phyloP scores from a whole-genome alignment of 768 basidiomycete genomes.

The Boletus sp. region DNA sequence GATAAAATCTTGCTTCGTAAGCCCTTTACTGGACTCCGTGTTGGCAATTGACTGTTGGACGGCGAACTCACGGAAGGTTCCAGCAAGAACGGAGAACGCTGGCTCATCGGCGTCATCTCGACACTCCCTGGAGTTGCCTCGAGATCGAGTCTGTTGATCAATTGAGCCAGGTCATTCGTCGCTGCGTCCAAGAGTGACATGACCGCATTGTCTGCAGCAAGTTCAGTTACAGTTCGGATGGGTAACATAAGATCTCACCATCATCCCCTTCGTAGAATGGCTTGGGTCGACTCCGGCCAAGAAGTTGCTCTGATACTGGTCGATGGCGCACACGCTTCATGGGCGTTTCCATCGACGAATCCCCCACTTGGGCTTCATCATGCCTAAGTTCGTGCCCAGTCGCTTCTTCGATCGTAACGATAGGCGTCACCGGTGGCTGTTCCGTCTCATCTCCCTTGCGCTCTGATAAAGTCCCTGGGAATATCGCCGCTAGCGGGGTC shows the following conservation, averaged over 20 bases:
- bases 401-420: conserved; percentile 50
- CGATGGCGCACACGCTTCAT: conserved; percentile 45
- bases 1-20: conserved; percentile 41
- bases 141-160: conserved; percentile 80
- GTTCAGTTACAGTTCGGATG: neutral
- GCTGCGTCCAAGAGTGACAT: conserved; percentile 75
- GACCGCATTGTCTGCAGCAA: conserved; percentile 43
- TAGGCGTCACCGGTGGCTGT: conserved; percentile 11
- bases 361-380: neutral
- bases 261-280: conserved; percentile 52
- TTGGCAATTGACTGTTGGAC: conserved; percentile 26
- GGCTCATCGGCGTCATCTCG: conserved; percentile 43
- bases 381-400: conserved; percentile 38
- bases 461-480: conserved; percentile 42
- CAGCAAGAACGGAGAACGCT: conserved; percentile 19
- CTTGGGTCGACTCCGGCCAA: conserved; percentile 47
- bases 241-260: conserved; percentile 16
- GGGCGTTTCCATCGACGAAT: conserved; percentile 31
- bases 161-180: conserved; percentile 73
- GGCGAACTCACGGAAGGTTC: conserved; percentile 29
- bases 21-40: conserved; percentile 38
- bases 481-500: conserved; percentile 57
- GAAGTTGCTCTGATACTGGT: conserved; percentile 64
- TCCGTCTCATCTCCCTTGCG: conserved; percentile 12
- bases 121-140: conserved; percentile 70